Evolutionary conservation across 2,329 filamentous ascomycete species (phyloP).

Genomic region (Neonectria faginata): DNA sequence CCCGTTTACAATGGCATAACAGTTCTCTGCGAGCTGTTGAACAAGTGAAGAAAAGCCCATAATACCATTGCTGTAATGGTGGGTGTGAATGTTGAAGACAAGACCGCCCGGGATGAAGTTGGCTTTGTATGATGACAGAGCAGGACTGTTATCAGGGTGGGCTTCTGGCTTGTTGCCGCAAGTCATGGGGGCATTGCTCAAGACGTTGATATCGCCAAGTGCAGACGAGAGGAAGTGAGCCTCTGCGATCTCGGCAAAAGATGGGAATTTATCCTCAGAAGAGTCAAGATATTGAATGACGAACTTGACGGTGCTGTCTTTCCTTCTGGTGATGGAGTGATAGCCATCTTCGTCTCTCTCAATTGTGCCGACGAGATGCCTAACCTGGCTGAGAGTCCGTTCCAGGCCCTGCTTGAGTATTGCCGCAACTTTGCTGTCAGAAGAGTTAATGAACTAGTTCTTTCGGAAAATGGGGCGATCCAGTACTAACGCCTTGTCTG

Average conservation of each 20-base stretch:
- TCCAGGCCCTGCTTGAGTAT: slow-evolving; percentile 51
- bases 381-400: slow-evolving; percentile 51
- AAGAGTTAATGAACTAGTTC: background rate
- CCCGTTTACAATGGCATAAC: slow-evolving; percentile 48
- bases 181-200: slow-evolving; percentile 52
- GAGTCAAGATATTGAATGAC: slow-evolving; percentile 53
- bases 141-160: slow-evolving; percentile 50
- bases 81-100: slow-evolving; percentile 54
- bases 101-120: slow-evolving; percentile 57
- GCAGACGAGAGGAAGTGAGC: slow-evolving; percentile 48
- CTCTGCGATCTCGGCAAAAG: slow-evolving; percentile 53
- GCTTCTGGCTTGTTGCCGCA: slow-evolving; percentile 54
- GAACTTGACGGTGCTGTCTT: slow-evolving; percentile 50
- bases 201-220: slow-evolving; percentile 50
- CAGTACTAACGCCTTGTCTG: slow-evolving; percentile 14
- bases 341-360: slow-evolving; percentile 52
- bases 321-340: slow-evolving; percentile 53
- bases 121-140: slow-evolving; percentile 52
- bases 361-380: slow-evolving; percentile 55
- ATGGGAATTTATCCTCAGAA: slow-evolving; percentile 50
- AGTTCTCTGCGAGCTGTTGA: slow-evolving; percentile 57
- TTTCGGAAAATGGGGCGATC: too few relatives aligned
- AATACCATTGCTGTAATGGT: slow-evolving; percentile 57
- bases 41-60: slow-evolving; percentile 52
- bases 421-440: slow-evolving; percentile 20